phyloP scores from a whole-genome alignment of 164 flowering plant genomes.

The Annona squamosa region DNA sequence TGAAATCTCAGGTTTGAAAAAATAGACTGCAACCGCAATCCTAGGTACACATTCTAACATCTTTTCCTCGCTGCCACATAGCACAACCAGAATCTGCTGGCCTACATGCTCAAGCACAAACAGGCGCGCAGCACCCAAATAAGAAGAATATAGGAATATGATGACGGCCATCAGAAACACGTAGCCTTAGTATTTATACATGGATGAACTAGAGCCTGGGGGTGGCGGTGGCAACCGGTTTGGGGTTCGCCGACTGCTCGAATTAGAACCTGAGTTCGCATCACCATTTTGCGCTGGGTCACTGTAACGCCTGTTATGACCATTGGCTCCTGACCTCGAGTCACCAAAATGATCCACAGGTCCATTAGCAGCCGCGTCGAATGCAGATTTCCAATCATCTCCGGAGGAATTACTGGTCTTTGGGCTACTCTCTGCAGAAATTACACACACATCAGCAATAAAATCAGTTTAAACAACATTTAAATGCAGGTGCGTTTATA shows the following conservation, averaged over 20 bases:
- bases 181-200: constrained; percentile 41
- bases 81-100: constrained; percentile 7
- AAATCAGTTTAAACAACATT: background rate
- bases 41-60: constrained; percentile 2
- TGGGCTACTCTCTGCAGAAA: constrained; percentile 71
- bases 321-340: constrained; percentile 45
- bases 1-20: constrained; percentile 7
- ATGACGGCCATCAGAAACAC: constrained; percentile 9
- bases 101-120: background rate
- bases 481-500: background rate
- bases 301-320: constrained; percentile 69
- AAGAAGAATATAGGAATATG: constrained; percentile 15
- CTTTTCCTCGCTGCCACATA: background rate
- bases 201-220: constrained; percentile 54
- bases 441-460: background rate
- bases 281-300: constrained; percentile 81
- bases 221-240: constrained; percentile 85
- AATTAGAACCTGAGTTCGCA: constrained; percentile 38
- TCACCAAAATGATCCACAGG: constrained; percentile 24
- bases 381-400: constrained; percentile 94
- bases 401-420: constrained; percentile 44
- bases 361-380: constrained; percentile 87
- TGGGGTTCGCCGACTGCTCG: constrained; percentile 78
- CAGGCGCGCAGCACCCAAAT: constrained; percentile 1
- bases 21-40: constrained; percentile 9